A percentile compares a stretch with the other conserved stretches of the same genome.
Conservation (phyloP, 257 asterid species). For the Solanum chiquidenum region DNA sequence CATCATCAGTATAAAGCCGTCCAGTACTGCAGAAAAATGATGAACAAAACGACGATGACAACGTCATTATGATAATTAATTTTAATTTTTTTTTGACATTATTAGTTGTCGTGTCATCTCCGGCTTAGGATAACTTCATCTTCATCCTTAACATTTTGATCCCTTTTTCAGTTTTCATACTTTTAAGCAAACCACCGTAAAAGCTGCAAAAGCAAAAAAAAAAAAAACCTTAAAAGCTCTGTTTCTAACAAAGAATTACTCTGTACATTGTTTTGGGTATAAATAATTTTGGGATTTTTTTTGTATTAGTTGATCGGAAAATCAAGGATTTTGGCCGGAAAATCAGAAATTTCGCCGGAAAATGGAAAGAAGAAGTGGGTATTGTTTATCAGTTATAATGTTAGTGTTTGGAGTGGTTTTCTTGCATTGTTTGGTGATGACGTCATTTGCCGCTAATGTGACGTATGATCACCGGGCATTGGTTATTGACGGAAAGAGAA, state of each 20-base stretch:
- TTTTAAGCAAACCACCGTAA: background rate
- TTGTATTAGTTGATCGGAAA: background rate
- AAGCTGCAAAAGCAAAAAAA: background rate
- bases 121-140: background rate
- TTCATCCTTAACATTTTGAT: background rate
- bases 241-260: background rate
- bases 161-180: background rate
- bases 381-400: constrained; percentile 1
- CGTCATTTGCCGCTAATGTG: constrained; percentile 49
- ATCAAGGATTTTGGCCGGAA: background rate
- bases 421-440: constrained; percentile 11
- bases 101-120: background rate
- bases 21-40: background rate
- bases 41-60: background rate
- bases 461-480: constrained; percentile 72
- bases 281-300: background rate
- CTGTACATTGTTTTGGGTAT: background rate
- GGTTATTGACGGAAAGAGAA: constrained; percentile 50
- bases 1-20: background rate
- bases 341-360: background rate
- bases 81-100: background rate
- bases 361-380: background rate
- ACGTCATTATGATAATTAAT: background rate
- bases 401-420: background rate
- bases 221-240: background rate